Evolutionary conservation across 1,284 basidiomycete species (phyloP).

Genomic region (Fomes fomentarius): DNA sequence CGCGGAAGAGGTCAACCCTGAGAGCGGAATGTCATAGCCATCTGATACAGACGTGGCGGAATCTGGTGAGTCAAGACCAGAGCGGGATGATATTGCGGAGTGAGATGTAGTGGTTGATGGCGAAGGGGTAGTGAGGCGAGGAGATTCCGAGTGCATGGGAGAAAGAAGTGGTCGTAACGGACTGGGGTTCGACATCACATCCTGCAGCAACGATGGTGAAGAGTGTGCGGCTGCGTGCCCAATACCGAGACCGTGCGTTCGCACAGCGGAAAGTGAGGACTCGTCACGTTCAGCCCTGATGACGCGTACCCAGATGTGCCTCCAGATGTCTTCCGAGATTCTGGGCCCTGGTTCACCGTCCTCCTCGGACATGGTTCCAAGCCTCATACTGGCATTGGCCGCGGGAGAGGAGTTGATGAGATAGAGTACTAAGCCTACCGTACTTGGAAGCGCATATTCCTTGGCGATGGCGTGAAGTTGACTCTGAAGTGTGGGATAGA

Average conservation of each 20-base stretch:
- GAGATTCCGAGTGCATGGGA: conserved; percentile 39
- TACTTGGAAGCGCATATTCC: conserved; percentile 85
- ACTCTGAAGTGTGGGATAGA: conserved; percentile 70
- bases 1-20: conserved; percentile 63
- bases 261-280: conserved; percentile 41
- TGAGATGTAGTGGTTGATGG: conserved; percentile 52
- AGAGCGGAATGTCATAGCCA: conserved; percentile 56
- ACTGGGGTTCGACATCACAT: conserved; percentile 32
- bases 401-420: conserved; percentile 53
- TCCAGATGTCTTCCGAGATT: conserved; percentile 85
- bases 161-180: conserved; percentile 53
- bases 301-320: conserved; percentile 76
- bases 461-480: conserved; percentile 83
- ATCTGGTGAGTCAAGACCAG: conserved; percentile 60
- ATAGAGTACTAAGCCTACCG: conserved; percentile 76
- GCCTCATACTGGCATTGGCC: conserved; percentile 16
- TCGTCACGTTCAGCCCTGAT: conserved; percentile 69
- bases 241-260: conserved; percentile 46
- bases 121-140: conserved; percentile 49
- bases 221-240: conserved; percentile 42
- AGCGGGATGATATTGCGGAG: conserved; percentile 49
- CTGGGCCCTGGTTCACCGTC: conserved; percentile 66
- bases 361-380: conserved; percentile 15
- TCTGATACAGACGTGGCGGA: conserved; percentile 49
- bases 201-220: conserved; percentile 49